Conservation (phyloP, 192 early-diverging fungal species). For the Coemansia sp. region DNA sequence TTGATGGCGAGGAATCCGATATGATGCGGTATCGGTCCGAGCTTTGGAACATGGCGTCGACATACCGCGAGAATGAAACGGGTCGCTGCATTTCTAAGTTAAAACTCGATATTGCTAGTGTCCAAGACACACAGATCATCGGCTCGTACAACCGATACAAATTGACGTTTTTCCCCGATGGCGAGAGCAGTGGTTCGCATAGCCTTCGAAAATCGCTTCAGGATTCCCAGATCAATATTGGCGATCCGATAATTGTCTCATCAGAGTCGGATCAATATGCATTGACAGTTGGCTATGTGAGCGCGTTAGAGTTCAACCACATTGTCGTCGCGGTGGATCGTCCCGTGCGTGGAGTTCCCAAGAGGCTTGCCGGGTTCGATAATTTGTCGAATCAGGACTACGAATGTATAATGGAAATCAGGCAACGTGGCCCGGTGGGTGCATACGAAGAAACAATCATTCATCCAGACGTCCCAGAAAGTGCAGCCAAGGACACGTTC, state of each 20-base stretch:
- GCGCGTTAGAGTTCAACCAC: conserved; percentile 48
- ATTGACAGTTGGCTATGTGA: conserved; percentile 74
- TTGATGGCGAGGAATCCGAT: conserved; percentile 77
- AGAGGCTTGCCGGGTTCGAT: conserved; percentile 59
- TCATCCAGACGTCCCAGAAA: conserved; percentile 29
- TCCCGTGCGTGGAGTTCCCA: conserved; percentile 65
- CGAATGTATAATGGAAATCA: conserved; percentile 45
- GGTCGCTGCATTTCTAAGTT: conserved; percentile 51
- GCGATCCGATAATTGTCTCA: conserved; percentile 84
- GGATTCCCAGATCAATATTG: conserved; percentile 51
- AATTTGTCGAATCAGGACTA: conserved; percentile 58
- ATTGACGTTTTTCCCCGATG: conserved; percentile 20
- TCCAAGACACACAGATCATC: conserved; percentile 28
- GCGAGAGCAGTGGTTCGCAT: neutral
- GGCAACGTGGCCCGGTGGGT: conserved; percentile 12
- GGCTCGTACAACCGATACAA: conserved; percentile 43
- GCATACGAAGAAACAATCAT: conserved; percentile 24
- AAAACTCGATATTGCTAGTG: conserved; percentile 22
- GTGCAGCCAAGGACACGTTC: conserved; percentile 38
- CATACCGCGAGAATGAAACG: conserved; percentile 55
- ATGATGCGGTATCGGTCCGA: conserved; percentile 59
- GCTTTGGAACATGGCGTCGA: conserved; percentile 65
- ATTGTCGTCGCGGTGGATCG: conserved; percentile 64
- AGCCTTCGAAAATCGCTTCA: conserved; percentile 25
- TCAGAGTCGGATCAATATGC: conserved; percentile 71